These are phyloP conservation scores for Penicillium sp. DNA, from an alignment of 2,329 filamentous ascomycete species.

Conservation along the genomic window DNA sequence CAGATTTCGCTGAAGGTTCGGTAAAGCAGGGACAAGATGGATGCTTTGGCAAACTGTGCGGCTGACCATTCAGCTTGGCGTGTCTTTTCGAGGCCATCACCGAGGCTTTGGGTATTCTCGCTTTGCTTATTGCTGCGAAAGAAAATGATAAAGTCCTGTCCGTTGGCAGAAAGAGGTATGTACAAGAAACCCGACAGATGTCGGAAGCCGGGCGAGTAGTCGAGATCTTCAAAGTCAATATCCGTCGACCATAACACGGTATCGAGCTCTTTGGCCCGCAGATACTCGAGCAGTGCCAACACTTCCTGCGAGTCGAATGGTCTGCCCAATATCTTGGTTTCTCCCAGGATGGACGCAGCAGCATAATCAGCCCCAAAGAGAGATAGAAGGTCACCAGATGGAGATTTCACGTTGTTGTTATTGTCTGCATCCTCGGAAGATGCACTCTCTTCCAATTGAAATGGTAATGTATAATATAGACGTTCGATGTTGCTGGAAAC, in stretches of 20 bases:
- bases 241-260: constrained; percentile 73
- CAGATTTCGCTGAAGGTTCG: constrained; percentile 85
- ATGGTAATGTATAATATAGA: constrained; percentile 71
- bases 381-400: constrained; percentile 73
- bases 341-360: constrained; percentile 70
- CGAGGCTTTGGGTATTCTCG: background rate
- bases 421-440: constrained; percentile 68
- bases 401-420: constrained; percentile 69
- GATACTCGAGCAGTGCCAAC: constrained; percentile 74
- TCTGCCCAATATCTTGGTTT: constrained; percentile 75
- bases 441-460: constrained; percentile 75
- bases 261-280: constrained; percentile 66
- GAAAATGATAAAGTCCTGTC: constrained; percentile 80
- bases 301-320: constrained; percentile 73
- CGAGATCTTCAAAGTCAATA: constrained; percentile 76
- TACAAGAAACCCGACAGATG: constrained; percentile 71
- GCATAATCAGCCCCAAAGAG: constrained; percentile 83
- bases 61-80: constrained; percentile 80
- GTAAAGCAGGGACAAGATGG: constrained; percentile 79
- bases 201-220: constrained; percentile 71
- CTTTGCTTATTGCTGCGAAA: constrained; percentile 61
- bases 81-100: background rate
- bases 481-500: constrained; percentile 81
- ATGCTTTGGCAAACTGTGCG: constrained; percentile 79
- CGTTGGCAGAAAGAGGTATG: constrained; percentile 68